Conservation (phyloP, 2,329 filamentous ascomycete species). For the Apiospora rasikravindrae region DNA sequence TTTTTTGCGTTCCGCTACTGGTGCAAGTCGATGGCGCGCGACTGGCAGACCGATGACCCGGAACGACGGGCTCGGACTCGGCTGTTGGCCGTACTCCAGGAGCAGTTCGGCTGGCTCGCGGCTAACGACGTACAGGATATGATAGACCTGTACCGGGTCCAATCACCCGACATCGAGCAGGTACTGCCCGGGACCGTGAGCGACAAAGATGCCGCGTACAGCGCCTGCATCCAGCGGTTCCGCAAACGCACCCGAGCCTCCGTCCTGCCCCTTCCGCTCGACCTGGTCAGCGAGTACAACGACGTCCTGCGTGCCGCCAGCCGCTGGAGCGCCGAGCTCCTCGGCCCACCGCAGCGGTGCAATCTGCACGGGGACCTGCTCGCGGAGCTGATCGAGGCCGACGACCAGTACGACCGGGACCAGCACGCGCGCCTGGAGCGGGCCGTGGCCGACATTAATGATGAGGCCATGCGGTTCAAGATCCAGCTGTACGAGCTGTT, state of each 20-base stretch:
- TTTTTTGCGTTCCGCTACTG: neutral
- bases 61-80: neutral
- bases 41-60: neutral
- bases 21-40: neutral
- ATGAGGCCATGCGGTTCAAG: neutral
- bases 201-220: neutral
- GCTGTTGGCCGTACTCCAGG: neutral
- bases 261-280: too few relatives aligned
- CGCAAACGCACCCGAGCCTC: neutral
- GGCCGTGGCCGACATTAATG: neutral
- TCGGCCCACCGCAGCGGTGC: neutral
- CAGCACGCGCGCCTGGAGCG: neutral
- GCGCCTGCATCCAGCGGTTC: neutral
- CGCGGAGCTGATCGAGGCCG: neutral
- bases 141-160: neutral
- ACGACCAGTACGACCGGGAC: neutral
- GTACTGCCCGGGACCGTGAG: neutral
- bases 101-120: neutral
- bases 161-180: neutral
- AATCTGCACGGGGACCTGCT: neutral
- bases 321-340: neutral
- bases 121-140: neutral
- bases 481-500: constrained; percentile 1
- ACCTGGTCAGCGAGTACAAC: neutral
- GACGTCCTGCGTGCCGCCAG: neutral